Conservation (phyloP, 257 asterid species). For the Coffea canephora region DNA sequence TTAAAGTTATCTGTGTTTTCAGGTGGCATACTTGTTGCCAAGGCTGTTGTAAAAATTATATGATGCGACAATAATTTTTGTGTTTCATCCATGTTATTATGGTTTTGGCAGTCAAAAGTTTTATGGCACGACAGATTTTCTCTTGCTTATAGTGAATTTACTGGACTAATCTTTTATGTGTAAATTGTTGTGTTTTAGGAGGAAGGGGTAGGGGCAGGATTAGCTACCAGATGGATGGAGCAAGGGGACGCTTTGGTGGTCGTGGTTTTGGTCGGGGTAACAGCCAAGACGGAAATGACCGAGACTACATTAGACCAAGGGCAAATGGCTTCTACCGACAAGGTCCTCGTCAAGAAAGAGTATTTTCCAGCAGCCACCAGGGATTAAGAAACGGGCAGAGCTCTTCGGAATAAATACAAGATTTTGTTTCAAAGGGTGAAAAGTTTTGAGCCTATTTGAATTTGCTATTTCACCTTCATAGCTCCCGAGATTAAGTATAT, state of each 20-base stretch:
- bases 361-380: constrained; percentile 45
- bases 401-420: constrained; percentile 40
- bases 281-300: constrained; percentile 53
- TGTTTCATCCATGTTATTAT: neutral
- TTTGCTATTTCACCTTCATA: constrained; percentile 33
- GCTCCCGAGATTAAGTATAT: constrained; percentile 30
- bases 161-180: neutral
- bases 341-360: constrained; percentile 54
- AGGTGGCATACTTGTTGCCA: neutral
- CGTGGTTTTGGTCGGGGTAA: constrained; percentile 51
- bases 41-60: neutral
- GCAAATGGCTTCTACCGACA: constrained; percentile 75
- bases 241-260: constrained; percentile 71
- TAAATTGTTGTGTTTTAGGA: constrained; percentile 47
- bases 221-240: constrained; percentile 62
- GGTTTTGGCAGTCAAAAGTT: neutral
- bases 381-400: constrained; percentile 47
- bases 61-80: neutral
- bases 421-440: constrained; percentile 21
- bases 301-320: constrained; percentile 60
- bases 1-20: neutral
- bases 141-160: neutral
- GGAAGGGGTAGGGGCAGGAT: constrained; percentile 83
- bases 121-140: too few relatives aligned
- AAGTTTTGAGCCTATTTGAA: constrained; percentile 38